Evolutionary conservation across 371 early-diverging fungal genomes (phyloP).

Genomic region (Thermomucor indicae-seudaticae): DNA sequence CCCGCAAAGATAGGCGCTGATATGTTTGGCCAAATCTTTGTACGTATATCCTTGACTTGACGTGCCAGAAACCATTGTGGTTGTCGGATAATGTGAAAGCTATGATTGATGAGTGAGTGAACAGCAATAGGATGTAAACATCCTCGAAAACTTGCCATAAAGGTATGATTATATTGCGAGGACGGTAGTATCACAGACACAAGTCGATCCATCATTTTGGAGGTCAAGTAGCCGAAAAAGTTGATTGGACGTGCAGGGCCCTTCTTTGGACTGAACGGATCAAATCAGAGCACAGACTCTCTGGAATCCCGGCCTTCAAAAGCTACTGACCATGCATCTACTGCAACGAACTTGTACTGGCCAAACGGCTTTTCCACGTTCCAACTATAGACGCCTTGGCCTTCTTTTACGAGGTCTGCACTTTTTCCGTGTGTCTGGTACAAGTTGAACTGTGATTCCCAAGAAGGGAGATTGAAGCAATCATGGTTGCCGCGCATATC

Average conservation of each 20-base stretch:
- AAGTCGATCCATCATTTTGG: constrained; percentile 68
- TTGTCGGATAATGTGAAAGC: constrained; percentile 83
- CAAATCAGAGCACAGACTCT: background rate
- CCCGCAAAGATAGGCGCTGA: constrained; percentile 80
- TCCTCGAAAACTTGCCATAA: constrained; percentile 31
- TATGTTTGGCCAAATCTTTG: constrained; percentile 50
- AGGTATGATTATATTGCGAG: constrained; percentile 60
- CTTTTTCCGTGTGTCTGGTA: constrained; percentile 53
- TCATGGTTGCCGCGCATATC: constrained; percentile 89
- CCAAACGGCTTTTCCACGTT: constrained; percentile 60
- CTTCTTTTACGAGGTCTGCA: constrained; percentile 38
- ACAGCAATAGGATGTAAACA: background rate
- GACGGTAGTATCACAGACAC: constrained; percentile 23
- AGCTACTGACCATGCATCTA: constrained; percentile 72
- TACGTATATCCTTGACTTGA: constrained; percentile 57
- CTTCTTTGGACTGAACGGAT: constrained; percentile 49
- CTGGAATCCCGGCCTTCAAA: background rate
- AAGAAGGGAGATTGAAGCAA: constrained; percentile 72
- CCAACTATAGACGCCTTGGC: constrained; percentile 55
- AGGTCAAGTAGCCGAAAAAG: constrained; percentile 83
- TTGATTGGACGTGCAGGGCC: constrained; percentile 85
- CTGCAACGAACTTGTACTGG: constrained; percentile 75
- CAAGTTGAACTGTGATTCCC: constrained; percentile 57
- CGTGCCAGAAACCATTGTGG: constrained; percentile 69
- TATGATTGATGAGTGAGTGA: constrained; percentile 7